Evolutionary conservation across 768 basidiomycete genomes (phyloP).

Genomic region (Rhodotorula toruloides): DNA sequence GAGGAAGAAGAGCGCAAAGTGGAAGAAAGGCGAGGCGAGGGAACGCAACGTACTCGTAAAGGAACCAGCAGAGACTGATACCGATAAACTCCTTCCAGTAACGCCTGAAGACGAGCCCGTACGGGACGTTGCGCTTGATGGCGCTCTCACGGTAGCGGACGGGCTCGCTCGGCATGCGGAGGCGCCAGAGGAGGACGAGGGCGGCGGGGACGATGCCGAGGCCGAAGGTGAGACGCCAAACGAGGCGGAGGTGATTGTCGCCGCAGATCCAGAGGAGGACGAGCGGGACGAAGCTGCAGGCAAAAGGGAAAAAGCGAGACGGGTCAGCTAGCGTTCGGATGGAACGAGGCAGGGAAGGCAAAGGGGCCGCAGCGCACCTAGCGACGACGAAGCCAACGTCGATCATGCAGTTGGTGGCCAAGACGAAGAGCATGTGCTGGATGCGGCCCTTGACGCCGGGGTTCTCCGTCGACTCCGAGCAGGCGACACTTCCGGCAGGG

Average conservation of each 20-base stretch:
- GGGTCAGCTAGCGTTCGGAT: background rate
- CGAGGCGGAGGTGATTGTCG: constrained; percentile 33
- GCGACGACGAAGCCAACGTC: constrained; percentile 39
- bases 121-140: constrained; percentile 22
- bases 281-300: constrained; percentile 33
- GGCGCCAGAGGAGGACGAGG: constrained; percentile 21
- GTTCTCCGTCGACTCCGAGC: constrained; percentile 84
- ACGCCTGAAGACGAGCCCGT: constrained; percentile 61
- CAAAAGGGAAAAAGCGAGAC: constrained; percentile 23
- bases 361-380: background rate
- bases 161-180: constrained; percentile 5
- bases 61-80: constrained; percentile 67
- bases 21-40: background rate
- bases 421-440: constrained; percentile 78
- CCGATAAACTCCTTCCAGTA: constrained; percentile 74
- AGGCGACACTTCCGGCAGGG: constrained; percentile 78
- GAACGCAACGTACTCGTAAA: constrained; percentile 41
- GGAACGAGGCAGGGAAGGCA: background rate
- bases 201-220: constrained; percentile 17
- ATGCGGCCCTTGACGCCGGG: constrained; percentile 67
- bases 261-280: constrained; percentile 36
- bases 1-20: constrained; percentile 48
- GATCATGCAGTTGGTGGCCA: constrained; percentile 68
- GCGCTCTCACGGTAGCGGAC: background rate
- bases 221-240: constrained; percentile 39